phyloP scores from a whole-genome alignment of 176 grass and related monocot genomes.

The Oryza meyeriana region DNA sequence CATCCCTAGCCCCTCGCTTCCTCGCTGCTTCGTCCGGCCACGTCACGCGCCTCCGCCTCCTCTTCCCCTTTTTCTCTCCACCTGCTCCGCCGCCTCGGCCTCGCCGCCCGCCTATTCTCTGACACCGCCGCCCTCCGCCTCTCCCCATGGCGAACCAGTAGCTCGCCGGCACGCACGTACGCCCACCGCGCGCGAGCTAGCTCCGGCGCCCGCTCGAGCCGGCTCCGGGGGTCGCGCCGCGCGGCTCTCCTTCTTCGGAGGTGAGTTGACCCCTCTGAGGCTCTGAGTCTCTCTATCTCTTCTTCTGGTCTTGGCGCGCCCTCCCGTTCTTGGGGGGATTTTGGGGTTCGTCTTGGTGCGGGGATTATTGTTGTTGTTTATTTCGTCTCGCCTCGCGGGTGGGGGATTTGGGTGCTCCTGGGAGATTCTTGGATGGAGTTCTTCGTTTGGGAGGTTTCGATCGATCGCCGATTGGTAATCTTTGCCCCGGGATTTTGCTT shows the following conservation, averaged over 20 bases:
- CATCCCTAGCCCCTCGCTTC: background rate
- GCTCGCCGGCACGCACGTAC: too few relatives aligned
- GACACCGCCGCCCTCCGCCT: background rate
- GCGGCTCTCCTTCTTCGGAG: conserved; percentile 6
- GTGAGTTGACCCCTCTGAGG: background rate
- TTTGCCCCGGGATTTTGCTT: background rate
- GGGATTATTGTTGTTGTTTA: background rate
- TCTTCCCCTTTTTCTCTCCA: background rate
- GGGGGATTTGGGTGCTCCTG: background rate
- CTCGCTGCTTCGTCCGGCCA: background rate
- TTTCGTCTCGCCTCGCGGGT: background rate
- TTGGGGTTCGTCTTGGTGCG: background rate
- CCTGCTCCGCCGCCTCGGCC: background rate
- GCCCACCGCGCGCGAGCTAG: background rate
- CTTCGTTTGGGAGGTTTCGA: background rate
- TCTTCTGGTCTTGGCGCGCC: background rate
- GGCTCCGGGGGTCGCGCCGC: background rate
- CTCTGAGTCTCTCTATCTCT: background rate
- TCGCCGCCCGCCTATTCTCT: background rate
- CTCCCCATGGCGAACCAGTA: background rate
- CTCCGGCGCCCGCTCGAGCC: background rate
- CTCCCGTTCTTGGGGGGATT: background rate
- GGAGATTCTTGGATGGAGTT: background rate
- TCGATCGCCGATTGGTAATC: background rate
- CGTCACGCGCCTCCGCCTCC: background rate